These are phyloP conservation scores for Trichosporon sp. DNA, from an alignment of 1,284 basidiomycete species.

Conservation along the genomic window DNA sequence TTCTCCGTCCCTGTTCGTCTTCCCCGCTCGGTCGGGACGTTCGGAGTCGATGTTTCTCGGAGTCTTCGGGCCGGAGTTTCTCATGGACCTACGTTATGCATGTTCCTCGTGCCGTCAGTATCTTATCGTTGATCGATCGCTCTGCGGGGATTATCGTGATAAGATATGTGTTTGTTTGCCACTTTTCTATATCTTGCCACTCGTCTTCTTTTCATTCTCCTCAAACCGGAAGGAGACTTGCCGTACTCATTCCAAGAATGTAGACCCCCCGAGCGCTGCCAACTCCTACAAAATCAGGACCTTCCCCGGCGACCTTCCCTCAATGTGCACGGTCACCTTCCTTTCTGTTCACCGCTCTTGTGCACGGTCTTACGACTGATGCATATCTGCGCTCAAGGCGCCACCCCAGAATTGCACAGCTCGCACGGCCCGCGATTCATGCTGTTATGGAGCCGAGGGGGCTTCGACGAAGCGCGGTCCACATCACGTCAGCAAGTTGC, in stretches of 20 bases:
- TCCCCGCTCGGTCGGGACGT: neutral
- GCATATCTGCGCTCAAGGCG: too few relatives aligned
- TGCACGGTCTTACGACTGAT: too few relatives aligned
- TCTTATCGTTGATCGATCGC: too few relatives aligned
- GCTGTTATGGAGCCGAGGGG: too few relatives aligned
- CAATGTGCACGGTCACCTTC: neutral
- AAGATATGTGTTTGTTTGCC: too few relatives aligned
- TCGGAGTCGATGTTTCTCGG: neutral
- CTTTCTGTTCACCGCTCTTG: neutral
- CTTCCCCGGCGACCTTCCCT: neutral
- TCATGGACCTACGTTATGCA: neutral
- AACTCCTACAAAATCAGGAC: too few relatives aligned
- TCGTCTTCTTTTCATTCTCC: neutral
- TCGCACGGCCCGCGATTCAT: too few relatives aligned
- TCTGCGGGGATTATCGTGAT: too few relatives aligned
- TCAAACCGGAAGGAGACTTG: neutral
- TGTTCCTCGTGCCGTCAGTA: neutral
- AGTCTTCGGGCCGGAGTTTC: neutral
- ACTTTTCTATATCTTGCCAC: neutral
- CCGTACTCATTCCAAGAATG: neutral
- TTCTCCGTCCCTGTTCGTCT: too few relatives aligned
- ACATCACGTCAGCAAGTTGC: neutral
- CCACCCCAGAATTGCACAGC: too few relatives aligned
- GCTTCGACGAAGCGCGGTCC: neutral
- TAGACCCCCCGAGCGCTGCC: neutral